Base-by-base conservation (phyloP, 768 basidiomycete species). In the Lanmaoa rubissima region DNA sequence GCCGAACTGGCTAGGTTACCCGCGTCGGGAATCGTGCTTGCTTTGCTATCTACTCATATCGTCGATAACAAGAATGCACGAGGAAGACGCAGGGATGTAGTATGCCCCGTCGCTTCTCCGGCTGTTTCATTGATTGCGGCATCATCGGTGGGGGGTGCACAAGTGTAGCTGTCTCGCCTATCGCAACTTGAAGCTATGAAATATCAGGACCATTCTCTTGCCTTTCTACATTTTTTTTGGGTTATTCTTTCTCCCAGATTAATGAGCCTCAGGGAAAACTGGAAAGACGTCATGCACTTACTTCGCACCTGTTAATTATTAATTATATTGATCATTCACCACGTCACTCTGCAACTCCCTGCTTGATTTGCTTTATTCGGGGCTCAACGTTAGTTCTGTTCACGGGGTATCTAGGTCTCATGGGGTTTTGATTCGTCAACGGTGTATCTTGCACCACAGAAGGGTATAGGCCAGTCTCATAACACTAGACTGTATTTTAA, bases 131-230 rank as follows among this genome's bases (percentile, higher is more conserved):
- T 9, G 28, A 42, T 63, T 34, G 57, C 53, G 55, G 48, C 36
- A 48, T 35, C 44, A 11, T 65, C 51, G 16, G 68, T 21, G 47
- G 66, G 58, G 0, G 46, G 53, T 31, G 62, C 11, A 28, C 48
- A 26, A 38, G 24, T 40, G 39, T 13, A 31, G 19, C 12, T 40
- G 39, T 40, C 49, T 14, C 38, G 38, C 5, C 49, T 3, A 51
- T 40, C 49, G 9, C 49, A 28, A 31, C 28, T 31, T 1, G 7
- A 31, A 28, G 39, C 59, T n/a, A 17, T 59, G 38, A 59, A 36
- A 21, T 4, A 9, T 34, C 24, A 31, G 10, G 7, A 17, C n/a
- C n/a, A 35, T 48, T 10, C 9, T 39, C 9, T 16, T 38, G 12
- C 51, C 38, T n/a, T n/a, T 34, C 39, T 17, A 14, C 43, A 4